phyloP scores from a whole-genome alignment of 2,329 filamentous ascomycete species.

The Xylariales sp. region DNA sequence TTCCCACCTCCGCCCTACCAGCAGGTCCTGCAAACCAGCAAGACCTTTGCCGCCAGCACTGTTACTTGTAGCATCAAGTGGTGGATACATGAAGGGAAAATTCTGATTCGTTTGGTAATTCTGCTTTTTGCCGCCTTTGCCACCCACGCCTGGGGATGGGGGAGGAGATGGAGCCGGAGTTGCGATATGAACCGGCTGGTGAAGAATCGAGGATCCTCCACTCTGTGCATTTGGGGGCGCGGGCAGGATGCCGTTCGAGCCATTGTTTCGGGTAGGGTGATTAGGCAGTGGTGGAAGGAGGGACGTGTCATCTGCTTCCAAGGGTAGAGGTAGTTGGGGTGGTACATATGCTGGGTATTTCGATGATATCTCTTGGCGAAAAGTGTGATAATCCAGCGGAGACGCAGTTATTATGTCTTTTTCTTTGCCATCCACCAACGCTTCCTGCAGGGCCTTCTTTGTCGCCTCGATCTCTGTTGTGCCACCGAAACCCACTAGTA shows the following conservation, averaged over 20 bases:
- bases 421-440: conserved; percentile 53
- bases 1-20: conserved; percentile 85
- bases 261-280: conserved; percentile 59
- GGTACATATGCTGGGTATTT: conserved; percentile 97
- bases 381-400: conserved; percentile 91
- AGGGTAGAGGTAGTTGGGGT: conserved; percentile 73
- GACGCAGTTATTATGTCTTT: conserved; percentile 87
- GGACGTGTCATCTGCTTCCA: conserved; percentile 87
- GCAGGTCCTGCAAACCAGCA: conserved; percentile 71
- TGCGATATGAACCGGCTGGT: conserved; percentile 97
- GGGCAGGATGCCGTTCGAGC: conserved; percentile 58
- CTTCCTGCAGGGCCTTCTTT: conserved; percentile 67
- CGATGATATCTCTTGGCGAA: conserved; percentile 93
- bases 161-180: conserved; percentile 94
- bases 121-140: conserved; percentile 95
- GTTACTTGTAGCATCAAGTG: conserved; percentile 83
- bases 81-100: conserved; percentile 96
- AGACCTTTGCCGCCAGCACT: conserved; percentile 84
- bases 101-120: conserved; percentile 99
- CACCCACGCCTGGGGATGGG: conserved; percentile 79
- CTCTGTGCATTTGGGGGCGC: conserved; percentile 48
- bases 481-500: conserved; percentile 81
- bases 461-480: conserved; percentile 66
- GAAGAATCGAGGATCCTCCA: conserved; percentile 73
- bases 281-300: conserved; percentile 82